Conservation (phyloP, 176 grass and related monocot genomes). For the Tuctoria greenei region DNA sequence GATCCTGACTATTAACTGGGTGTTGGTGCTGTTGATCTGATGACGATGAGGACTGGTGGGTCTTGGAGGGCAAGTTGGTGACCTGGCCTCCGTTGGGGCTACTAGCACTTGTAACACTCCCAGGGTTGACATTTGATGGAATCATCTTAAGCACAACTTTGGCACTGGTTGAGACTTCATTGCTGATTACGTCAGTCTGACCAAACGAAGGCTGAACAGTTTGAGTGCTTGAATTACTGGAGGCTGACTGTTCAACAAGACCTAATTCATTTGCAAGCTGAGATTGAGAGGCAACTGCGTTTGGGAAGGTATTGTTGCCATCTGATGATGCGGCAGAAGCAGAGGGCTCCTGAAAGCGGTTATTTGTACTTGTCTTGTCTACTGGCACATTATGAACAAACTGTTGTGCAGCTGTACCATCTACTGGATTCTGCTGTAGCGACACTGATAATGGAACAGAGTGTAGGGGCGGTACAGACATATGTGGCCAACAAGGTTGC, state of each 20-base stretch:
- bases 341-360: conserved; percentile 55
- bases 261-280: conserved; percentile 56
- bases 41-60: conserved; percentile 19
- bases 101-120: conserved; percentile 32
- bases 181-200: conserved; percentile 39
- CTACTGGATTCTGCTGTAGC: conserved; percentile 77
- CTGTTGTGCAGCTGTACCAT: conserved; percentile 45
- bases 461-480: conserved; percentile 72
- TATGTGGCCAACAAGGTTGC: conserved; percentile 91
- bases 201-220: conserved; percentile 45
- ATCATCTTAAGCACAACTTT: conserved; percentile 48
- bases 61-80: conserved; percentile 42
- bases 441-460: conserved; percentile 71
- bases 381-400: conserved; percentile 54
- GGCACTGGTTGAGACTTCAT: conserved; percentile 52
- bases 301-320: conserved; percentile 48
- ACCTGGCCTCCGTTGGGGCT: conserved; percentile 42
- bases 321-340: conserved; percentile 41
- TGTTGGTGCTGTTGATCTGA: conserved; percentile 49
- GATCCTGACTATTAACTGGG: conserved; percentile 51
- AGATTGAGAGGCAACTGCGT: conserved; percentile 41
- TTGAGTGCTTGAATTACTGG: conserved; percentile 45
- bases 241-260: conserved; percentile 51
- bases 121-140: conserved; percentile 41
- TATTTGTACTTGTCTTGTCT: conserved; percentile 51